phyloP scores from a whole-genome alignment of 345 rosid species.

The Trapa incisa region DNA sequence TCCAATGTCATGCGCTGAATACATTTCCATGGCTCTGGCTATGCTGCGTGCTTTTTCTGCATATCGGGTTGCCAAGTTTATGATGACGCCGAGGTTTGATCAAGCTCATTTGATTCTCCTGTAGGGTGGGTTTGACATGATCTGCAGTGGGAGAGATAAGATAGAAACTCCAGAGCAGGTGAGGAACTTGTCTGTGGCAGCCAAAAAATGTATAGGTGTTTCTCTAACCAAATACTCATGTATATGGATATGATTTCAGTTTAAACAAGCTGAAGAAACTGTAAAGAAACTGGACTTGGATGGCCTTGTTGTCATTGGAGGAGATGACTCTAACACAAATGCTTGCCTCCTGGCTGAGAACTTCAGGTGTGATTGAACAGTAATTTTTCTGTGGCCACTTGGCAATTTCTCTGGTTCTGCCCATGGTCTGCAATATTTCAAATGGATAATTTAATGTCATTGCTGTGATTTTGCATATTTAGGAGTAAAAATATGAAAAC shows the following conservation, averaged over 20 bases:
- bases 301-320: slow-evolving; percentile 90
- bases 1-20: not conserved
- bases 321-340: slow-evolving; percentile 96
- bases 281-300: slow-evolving; percentile 79
- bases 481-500: slow-evolving; percentile 84
- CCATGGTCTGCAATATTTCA: not conserved
- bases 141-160: slow-evolving; percentile 99
- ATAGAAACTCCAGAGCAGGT: slow-evolving; percentile 99
- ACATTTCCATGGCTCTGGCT: not conserved
- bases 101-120: not conserved
- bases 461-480: slow-evolving; percentile 7
- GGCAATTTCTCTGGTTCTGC: not conserved
- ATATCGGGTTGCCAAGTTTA: not conserved
- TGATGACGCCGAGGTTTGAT: not conserved
- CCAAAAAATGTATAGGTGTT: not conserved
- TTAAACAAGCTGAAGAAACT: slow-evolving; percentile 97
- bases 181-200: not conserved
- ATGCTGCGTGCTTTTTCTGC: not conserved
- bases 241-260: slow-evolving; percentile 33
- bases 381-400: not conserved
- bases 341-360: slow-evolving; percentile 96
- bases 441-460: not conserved
- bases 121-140: slow-evolving; percentile 99
- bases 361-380: slow-evolving; percentile 39
- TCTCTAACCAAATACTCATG: slow-evolving; percentile 2